Evolutionary conservation across 441 rosid species (phyloP).

Genomic region (Pelargonium citronellum): DNA sequence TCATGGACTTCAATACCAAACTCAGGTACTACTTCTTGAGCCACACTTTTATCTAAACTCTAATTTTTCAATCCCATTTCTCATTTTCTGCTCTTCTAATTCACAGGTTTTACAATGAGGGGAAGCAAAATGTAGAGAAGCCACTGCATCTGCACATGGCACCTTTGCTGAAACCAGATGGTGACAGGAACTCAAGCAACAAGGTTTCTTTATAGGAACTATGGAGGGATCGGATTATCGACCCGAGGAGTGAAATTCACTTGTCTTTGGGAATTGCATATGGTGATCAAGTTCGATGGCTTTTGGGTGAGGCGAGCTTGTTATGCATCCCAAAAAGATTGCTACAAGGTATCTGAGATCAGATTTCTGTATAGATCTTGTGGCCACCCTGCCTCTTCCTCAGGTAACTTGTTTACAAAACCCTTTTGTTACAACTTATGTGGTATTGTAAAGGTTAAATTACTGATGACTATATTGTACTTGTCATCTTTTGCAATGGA

Average conservation of each 20-base stretch:
- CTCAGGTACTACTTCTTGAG: slow-evolving; percentile 46
- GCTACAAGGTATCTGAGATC: slow-evolving; percentile 61
- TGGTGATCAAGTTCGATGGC: slow-evolving; percentile 63
- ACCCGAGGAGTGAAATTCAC: slow-evolving; percentile 66
- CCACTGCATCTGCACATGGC: slow-evolving; percentile 35
- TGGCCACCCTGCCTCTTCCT: slow-evolving; percentile 85
- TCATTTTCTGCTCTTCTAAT: slow-evolving; percentile 11
- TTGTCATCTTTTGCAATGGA: too few species aligned
- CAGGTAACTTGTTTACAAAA: slow-evolving; percentile 50
- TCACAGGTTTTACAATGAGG: slow-evolving; percentile 46
- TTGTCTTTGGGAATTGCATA: slow-evolving; percentile 47
- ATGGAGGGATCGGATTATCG: slow-evolving; percentile 49
- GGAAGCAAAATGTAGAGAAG: slow-evolving; percentile 24
- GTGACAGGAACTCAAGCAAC: slow-evolving; percentile 26
- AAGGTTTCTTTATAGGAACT: slow-evolving; percentile 53
- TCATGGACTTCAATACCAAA: too few species aligned
- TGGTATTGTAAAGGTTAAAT: too few species aligned
- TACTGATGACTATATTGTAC: too few species aligned
- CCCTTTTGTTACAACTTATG: too few species aligned
- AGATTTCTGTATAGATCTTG: slow-evolving; percentile 63
- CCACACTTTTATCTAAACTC: too few species aligned
- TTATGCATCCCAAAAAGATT: slow-evolving; percentile 61
- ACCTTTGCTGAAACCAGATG: slow-evolving; percentile 36
- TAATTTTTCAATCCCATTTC: slow-evolving; percentile 6
- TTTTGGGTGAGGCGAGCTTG: slow-evolving; percentile 86